A percentile compares a stretch with the other conserved stretches of the same genome.
Conservation (phyloP, 2,329 filamentous ascomycete species). For the Davidsoniella neocaledoniae region DNA sequence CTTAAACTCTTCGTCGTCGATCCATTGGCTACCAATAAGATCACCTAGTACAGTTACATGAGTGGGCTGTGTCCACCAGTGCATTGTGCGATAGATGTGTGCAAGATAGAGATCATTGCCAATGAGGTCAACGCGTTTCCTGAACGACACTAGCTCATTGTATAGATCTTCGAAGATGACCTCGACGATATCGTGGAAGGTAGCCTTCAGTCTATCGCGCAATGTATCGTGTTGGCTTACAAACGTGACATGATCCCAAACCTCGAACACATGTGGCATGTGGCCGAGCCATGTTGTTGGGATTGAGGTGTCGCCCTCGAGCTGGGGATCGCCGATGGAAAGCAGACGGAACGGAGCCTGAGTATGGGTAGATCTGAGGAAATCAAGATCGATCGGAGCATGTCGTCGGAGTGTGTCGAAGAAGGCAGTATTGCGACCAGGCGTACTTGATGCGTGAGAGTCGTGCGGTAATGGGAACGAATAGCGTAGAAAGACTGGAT, state of each 20-base stretch:
- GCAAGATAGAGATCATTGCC: conserved; percentile 92
- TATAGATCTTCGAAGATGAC: conserved; percentile 52
- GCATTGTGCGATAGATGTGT: conserved; percentile 72
- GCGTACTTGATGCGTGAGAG: conserved; percentile 7
- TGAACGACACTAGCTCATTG: conserved; percentile 44
- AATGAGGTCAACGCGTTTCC: conserved; percentile 73
- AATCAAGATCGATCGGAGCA: conserved; percentile 3
- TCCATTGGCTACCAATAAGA: conserved; percentile 88
- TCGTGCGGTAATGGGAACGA: conserved; percentile 48
- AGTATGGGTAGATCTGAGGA: conserved; percentile 4
- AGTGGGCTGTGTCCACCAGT: conserved; percentile 72
- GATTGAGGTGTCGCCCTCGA: conserved; percentile 81
- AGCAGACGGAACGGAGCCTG: conserved; percentile 70
- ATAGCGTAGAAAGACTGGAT: conserved; percentile 66
- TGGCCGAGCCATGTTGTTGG: conserved; percentile 37
- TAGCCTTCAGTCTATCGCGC: conserved; percentile 34
- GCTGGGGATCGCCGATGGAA: conserved; percentile 76
- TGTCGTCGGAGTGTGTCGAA: conserved; percentile 12
- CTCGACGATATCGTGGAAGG: conserved; percentile 42
- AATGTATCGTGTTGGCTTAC: conserved; percentile 28
- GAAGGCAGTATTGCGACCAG: conserved; percentile 10
- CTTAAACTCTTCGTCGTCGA: conserved; percentile 69
- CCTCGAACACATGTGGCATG: conserved; percentile 35
- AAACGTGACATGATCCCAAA: conserved; percentile 31
- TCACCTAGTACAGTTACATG: conserved; percentile 85